Conservation (phyloP, 2,329 filamentous ascomycete genomes). For the Aschersonia sp. region DNA sequence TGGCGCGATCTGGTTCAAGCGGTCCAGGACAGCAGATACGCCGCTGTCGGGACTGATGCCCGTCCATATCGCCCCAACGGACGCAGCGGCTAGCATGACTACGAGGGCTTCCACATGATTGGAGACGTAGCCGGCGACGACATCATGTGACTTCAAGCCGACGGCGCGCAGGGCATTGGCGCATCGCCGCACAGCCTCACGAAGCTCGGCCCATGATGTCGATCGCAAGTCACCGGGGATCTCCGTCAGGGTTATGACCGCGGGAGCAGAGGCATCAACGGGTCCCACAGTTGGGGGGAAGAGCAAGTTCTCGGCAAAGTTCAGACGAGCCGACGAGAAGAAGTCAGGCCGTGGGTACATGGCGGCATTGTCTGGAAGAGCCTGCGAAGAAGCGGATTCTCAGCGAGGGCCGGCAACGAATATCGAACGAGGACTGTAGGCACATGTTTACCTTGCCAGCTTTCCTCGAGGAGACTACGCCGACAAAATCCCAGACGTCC, state of each 20-base stretch:
- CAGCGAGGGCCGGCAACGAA: too few relatives aligned
- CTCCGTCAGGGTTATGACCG: conserved; percentile 74
- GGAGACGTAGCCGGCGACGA: conserved; percentile 64
- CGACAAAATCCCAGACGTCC: conserved; percentile 71
- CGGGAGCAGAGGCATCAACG: conserved; percentile 42
- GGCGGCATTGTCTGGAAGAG: conserved; percentile 48
- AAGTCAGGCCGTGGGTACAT: conserved; percentile 84
- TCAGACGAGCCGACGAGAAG: conserved; percentile 65
- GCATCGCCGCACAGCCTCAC: conserved; percentile 62
- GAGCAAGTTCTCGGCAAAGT: conserved; percentile 91
- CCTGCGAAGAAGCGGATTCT: conserved; percentile 26
- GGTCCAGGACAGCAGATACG: conserved; percentile 78
- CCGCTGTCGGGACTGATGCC: conserved; percentile 87
- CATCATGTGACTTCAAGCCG: conserved; percentile 41
- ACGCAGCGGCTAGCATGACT: conserved; percentile 71
- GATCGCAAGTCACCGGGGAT: conserved; percentile 38
- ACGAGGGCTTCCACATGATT: conserved; percentile 82
- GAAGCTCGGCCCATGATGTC: conserved; percentile 63
- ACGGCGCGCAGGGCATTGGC: conserved; percentile 53
- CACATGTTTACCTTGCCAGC: conserved; percentile 39
- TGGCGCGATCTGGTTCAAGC: conserved; percentile 73
- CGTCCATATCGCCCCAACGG: conserved; percentile 83
- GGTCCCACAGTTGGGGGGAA: conserved; percentile 42
- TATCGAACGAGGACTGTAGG: too few relatives aligned
- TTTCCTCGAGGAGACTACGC: conserved; percentile 51